A percentile compares a stretch with the other conserved stretches of the same genome.
These are phyloP conservation scores for Echinosophora koreensis DNA, from an alignment of 306 rosid species.

Conservation along the genomic window DNA sequence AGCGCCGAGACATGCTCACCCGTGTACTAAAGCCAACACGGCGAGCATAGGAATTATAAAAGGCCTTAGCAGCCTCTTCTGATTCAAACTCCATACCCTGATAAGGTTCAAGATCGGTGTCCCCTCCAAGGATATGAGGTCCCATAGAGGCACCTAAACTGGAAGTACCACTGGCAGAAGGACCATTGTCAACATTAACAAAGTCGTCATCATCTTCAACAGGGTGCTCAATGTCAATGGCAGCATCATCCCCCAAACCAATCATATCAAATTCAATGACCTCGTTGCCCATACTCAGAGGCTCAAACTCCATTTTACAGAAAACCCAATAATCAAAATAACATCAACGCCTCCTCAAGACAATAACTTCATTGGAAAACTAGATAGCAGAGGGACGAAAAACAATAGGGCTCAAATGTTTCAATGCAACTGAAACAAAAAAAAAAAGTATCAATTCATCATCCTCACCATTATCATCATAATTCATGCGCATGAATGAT, in stretches of 20 bases:
- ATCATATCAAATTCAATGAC: slow-evolving; percentile 62
- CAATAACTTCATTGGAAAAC: slow-evolving; percentile 12
- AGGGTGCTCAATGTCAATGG: slow-evolving; percentile 52
- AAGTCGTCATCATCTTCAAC: slow-evolving; percentile 50
- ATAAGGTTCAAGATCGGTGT: slow-evolving; percentile 53
- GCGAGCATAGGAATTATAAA: slow-evolving; percentile 64
- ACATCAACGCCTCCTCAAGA: slow-evolving; percentile 29
- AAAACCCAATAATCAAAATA: slow-evolving; percentile 32
- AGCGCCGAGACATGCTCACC: slow-evolving; percentile 66
- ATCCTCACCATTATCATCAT: not conserved
- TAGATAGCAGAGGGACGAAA: not conserved
- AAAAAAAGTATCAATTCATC: not conserved
- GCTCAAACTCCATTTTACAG: slow-evolving; percentile 60
- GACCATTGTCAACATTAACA: slow-evolving; percentile 38
- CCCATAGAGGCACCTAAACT: slow-evolving; percentile 7
- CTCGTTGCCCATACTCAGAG: slow-evolving; percentile 49
- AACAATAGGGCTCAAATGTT: slow-evolving; percentile 23
- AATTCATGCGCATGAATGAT: slow-evolving; percentile 30
- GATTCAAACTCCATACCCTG: slow-evolving; percentile 66
- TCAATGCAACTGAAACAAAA: not conserved
- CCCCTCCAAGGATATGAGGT: slow-evolving; percentile 47
- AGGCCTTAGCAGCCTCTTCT: slow-evolving; percentile 70
- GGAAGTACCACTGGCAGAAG: not conserved
- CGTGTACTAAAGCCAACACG: slow-evolving; percentile 62
- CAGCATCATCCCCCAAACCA: slow-evolving; percentile 52